A percentile compares a stretch with the other conserved stretches of the same genome.
phyloP scores from a whole-genome alignment of 148 eudicot genomes.

The Bassia scoparia region DNA sequence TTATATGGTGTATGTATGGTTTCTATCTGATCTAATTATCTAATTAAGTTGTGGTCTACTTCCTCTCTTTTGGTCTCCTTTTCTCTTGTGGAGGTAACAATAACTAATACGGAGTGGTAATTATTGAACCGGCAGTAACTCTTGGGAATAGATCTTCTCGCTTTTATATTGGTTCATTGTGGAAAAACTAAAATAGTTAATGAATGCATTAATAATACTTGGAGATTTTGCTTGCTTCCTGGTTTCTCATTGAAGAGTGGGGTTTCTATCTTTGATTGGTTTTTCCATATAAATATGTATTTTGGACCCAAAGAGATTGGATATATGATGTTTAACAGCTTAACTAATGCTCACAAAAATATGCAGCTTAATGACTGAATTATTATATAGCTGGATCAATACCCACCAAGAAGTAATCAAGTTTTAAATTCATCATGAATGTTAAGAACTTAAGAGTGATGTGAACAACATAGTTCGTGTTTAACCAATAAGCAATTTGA shows the following conservation, averaged over 20 bases:
- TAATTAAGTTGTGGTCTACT: background rate
- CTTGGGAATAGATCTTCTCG: background rate
- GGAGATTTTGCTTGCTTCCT: background rate
- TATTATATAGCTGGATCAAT: background rate
- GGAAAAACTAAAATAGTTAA: background rate
- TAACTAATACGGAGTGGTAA: background rate
- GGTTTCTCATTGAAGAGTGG: background rate
- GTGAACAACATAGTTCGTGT: too few species aligned
- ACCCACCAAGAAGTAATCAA: background rate
- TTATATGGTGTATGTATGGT: conserved; percentile 77
- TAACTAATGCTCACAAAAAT: too few species aligned
- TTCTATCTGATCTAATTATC: background rate
- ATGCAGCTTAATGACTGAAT: background rate
- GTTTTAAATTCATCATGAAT: background rate
- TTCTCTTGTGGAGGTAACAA: background rate
- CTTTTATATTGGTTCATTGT: background rate
- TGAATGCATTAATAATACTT: background rate
- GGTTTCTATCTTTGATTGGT: background rate
- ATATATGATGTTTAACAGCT: background rate
- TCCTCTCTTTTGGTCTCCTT: background rate
- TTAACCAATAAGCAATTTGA: too few species aligned
- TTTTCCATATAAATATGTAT: background rate
- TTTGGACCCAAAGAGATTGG: too few species aligned
- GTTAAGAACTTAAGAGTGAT: background rate
- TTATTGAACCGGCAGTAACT: background rate